Percentiles rank a stretch among this genome's conserved stretches.
Evolutionary conservation across 2,329 filamentous ascomycete species (phyloP).

Genomic region (Fusarium sp.): DNA sequence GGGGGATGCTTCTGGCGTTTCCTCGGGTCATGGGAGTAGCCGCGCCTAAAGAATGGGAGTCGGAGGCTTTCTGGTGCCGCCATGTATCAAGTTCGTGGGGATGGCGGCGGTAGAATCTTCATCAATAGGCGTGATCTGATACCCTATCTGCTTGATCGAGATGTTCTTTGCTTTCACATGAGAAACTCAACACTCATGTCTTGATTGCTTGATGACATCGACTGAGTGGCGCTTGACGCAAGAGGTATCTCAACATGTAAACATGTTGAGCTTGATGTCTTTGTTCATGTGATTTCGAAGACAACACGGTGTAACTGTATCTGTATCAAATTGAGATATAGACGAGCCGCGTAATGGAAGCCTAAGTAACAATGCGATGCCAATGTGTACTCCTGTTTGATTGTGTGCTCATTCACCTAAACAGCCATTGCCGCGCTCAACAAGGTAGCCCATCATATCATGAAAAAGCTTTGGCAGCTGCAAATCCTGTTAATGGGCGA

Average conservation of each 20-base stretch:
- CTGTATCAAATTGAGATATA: slow-evolving; percentile 4
- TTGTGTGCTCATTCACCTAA: neutral
- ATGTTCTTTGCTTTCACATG: slow-evolving; percentile 9
- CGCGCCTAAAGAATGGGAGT: slow-evolving; percentile 23
- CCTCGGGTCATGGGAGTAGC: slow-evolving; percentile 30
- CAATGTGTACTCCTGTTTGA: neutral
- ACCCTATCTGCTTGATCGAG: slow-evolving; percentile 6
- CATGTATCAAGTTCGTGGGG: slow-evolving; percentile 16
- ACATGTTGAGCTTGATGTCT: neutral
- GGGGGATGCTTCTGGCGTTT: slow-evolving; percentile 34
- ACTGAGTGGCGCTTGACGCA: slow-evolving; percentile 17
- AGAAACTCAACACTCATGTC: slow-evolving; percentile 1
- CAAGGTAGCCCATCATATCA: slow-evolving; percentile 12
- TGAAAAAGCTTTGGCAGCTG: slow-evolving; percentile 13
- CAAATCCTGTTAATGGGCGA: slow-evolving; percentile 25
- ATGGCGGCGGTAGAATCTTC: slow-evolving; percentile 8
- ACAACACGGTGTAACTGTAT: neutral
- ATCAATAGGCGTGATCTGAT: slow-evolving; percentile 1
- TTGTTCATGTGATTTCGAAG: neutral
- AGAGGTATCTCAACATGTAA: slow-evolving; percentile 7
- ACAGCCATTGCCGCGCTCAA: slow-evolving; percentile 4
- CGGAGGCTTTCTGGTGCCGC: slow-evolving; percentile 21
- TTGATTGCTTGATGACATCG: slow-evolving; percentile 10
- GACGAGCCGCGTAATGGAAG: neutral
- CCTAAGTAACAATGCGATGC: slow-evolving; percentile 3